Base-by-base conservation (phyloP, 2,329 filamentous ascomycete species). In the Cordyceps fumosorosea region DNA sequence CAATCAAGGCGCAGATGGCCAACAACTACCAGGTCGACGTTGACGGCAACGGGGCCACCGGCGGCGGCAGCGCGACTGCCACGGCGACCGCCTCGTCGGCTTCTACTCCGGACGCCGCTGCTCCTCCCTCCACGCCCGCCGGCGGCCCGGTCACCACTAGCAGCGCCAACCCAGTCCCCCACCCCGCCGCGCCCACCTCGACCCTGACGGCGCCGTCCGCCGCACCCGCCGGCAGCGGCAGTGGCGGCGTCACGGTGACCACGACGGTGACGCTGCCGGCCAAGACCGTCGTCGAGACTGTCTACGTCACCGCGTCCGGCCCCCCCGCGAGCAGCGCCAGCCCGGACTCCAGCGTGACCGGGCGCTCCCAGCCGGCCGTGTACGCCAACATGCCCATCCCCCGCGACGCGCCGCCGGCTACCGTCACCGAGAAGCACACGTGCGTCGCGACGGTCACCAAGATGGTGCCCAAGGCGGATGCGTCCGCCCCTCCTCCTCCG, bases 11-110 rank as follows among this genome's bases (percentile, higher is more conserved):
- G 4, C 80, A 83, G 72, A 77, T 83, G 69, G 64, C 65, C 40
- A 76, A 72, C 64, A 75, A 76, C 67, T 83, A 78, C 66, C 71
- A 78, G 57, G 78, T 84, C 60, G 66, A 72, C 40, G 72, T 81
- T 24, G 68, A 72, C 44, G 69, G 62, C 18, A 69, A 64, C 48
- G 14, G 8, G 14, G 44, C 12, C 55, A 24, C 20, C 12, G 12
- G 40, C 44, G 64, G 68, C 34, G 26, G 40, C 54, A 6, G 14
- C 18, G 45, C 58, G 12, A 29, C 29, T 29, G 5, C 29, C 8
- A 29, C 29, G 29, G 29, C 29, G 29, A 29, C 29, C 3, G 29
- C 29, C 29, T 29, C 29, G n/a, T n/a, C n/a, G n/a, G n/a, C n/a
- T 7, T 7, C 29, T 29, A 7, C 29, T 7, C 29, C 29, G 29